Evolutionary conservation across 2,329 filamentous ascomycete species (phyloP).

Genomic region (Alternaria ventricosa): DNA sequence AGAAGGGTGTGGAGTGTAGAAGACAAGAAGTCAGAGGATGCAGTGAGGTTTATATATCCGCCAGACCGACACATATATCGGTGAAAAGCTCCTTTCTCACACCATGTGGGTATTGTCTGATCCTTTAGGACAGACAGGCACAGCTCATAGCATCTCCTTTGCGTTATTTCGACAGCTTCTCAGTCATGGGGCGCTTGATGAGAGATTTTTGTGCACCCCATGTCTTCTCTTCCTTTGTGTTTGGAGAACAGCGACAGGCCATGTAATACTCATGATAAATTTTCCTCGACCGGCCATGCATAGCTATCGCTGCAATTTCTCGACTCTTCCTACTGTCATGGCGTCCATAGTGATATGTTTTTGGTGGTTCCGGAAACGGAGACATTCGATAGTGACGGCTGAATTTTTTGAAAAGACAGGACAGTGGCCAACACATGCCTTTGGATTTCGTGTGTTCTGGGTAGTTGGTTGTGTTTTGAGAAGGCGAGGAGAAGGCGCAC

Average conservation of each 20-base stretch:
- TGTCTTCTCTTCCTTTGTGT: background rate
- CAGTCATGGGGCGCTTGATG: no score
- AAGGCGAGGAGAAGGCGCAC: background rate
- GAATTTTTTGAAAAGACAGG: background rate
- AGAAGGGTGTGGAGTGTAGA: background rate
- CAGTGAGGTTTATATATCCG: background rate
- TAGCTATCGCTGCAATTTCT: no score
- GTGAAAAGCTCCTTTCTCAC: background rate
- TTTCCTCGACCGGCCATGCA: background rate
- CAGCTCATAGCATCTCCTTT: no score
- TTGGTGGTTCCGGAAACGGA: background rate
- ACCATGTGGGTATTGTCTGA: rapidly evolving
- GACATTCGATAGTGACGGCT: background rate
- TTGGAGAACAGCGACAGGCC: background rate
- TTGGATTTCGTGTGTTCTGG: no score
- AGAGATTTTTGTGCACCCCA: background rate
- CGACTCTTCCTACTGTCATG: background rate
- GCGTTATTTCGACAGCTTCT: no score
- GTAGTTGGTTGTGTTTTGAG: background rate
- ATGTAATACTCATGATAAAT: no score
- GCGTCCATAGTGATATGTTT: background rate
- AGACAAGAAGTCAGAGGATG: background rate
- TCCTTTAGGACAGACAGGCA: background rate
- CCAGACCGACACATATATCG: background rate
- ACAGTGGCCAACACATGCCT: no score